These are phyloP conservation scores for Fusarium paranaense DNA, from an alignment of 2,329 filamentous ascomycete genomes.

Conservation along the genomic window DNA sequence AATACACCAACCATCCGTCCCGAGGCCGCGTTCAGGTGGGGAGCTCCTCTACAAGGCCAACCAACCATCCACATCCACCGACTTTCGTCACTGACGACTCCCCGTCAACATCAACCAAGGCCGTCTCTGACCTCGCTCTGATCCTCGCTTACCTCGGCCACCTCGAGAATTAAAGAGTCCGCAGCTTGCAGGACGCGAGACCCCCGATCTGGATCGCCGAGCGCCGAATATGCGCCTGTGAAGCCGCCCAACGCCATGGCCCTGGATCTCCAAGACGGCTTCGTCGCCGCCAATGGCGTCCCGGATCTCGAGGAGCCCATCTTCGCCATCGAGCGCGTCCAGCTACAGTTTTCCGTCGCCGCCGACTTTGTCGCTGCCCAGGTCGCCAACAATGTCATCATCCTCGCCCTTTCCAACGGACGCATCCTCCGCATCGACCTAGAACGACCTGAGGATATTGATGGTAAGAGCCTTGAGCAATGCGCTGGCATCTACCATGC, in stretches of 20 bases:
- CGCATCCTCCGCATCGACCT: constrained; percentile 94
- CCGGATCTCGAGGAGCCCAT: constrained; percentile 78
- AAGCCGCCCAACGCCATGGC: constrained; percentile 47
- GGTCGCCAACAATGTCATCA: constrained; percentile 96
- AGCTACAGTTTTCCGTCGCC: constrained; percentile 93
- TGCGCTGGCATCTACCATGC: neutral
- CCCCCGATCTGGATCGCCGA: neutral
- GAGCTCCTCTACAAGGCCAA: constrained; percentile 19
- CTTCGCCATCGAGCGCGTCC: constrained; percentile 92
- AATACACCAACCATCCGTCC: neutral
- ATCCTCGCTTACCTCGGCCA: neutral
- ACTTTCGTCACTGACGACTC: constrained; percentile 23
- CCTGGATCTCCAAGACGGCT: constrained; percentile 67
- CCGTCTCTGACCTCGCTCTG: neutral
- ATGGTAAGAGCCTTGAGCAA: constrained; percentile 66
- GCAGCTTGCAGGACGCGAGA: constrained; percentile 5
- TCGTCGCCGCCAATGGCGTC: constrained; percentile 72
- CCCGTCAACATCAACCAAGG: constrained; percentile 23
- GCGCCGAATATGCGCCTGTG: constrained; percentile 40
- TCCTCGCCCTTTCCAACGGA: constrained; percentile 90
- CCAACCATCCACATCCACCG: constrained; percentile 22
- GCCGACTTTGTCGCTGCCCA: constrained; percentile 97
- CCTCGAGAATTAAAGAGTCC: neutral
- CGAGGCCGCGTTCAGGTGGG: constrained; percentile 17
- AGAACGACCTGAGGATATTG: constrained; percentile 93